Evolutionary conservation across 257 asterid species (phyloP).

Genomic region (Plectranthus barbatus): DNA sequence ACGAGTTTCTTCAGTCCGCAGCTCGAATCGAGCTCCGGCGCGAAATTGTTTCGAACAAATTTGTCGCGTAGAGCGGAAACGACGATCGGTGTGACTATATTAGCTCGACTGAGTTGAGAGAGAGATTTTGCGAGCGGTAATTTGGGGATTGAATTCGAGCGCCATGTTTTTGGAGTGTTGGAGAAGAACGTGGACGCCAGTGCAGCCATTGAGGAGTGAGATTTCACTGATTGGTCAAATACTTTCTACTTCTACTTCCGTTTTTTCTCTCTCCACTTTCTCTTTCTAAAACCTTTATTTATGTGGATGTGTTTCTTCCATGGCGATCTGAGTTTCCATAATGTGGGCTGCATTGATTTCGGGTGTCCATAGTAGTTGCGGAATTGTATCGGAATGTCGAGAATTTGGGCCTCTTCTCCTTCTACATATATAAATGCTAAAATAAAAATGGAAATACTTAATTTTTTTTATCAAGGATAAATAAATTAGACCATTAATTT

Average conservation of each 20-base stretch:
- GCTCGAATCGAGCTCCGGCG: slow-evolving; percentile 24
- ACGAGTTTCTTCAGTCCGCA: slow-evolving; percentile 36
- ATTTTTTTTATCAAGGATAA: too few relatives aligned
- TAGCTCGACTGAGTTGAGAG: slow-evolving; percentile 13
- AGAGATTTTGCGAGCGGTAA: slow-evolving; percentile 23
- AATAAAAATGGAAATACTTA: too few relatives aligned
- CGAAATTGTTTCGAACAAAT: slow-evolving; percentile 10
- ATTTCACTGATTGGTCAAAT: slow-evolving; percentile 27
- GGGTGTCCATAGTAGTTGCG: neutral
- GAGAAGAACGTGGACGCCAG: slow-evolving; percentile 42
- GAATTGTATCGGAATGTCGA: neutral
- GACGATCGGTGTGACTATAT: slow-evolving; percentile 18
- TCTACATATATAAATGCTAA: too few relatives aligned
- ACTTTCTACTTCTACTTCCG: neutral
- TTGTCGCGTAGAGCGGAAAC: slow-evolving; percentile 33
- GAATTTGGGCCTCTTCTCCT: too few relatives aligned
- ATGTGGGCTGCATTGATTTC: neutral
- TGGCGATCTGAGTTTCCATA: neutral
- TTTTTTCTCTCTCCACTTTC: neutral
- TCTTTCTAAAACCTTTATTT: neutral
- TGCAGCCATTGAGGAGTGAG: slow-evolving; percentile 36
- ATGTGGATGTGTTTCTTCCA: slow-evolving; percentile 18
- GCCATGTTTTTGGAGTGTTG: slow-evolving; percentile 25
- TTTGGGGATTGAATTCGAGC: slow-evolving; percentile 26
- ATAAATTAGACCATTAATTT: too few relatives aligned